phyloP scores from a whole-genome alignment of 306 rosid species.

The Trifolium dubium region DNA sequence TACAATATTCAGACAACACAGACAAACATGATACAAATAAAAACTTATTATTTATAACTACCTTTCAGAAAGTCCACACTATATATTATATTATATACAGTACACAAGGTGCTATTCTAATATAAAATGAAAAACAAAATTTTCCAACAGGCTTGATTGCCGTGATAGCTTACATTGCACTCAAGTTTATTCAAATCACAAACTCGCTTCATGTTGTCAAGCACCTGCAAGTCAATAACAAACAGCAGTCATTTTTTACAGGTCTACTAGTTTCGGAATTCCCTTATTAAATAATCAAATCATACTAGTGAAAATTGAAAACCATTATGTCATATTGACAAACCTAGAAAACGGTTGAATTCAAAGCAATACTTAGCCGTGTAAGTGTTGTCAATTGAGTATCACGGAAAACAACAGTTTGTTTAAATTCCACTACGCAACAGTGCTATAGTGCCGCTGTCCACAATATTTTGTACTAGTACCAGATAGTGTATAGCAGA shows the following conservation, averaged over 20 bases:
- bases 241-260: constrained; percentile 22
- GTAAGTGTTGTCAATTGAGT: too few species aligned
- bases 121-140: constrained; percentile 17
- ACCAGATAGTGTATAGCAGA: too few species aligned
- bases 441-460: too few species aligned
- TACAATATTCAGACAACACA: constrained; percentile 14
- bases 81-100: not conserved
- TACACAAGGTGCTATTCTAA: not conserved
- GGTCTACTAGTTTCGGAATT: not conserved
- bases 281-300: not conserved
- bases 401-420: too few species aligned
- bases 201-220: constrained; percentile 77
- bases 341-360: constrained; percentile 8
- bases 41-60: constrained; percentile 5
- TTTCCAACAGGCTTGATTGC: not conserved
- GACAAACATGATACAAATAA: constrained; percentile 2
- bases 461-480: too few species aligned
- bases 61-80: constrained; percentile 21
- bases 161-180: constrained; percentile 63
- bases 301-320: not conserved
- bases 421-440: too few species aligned
- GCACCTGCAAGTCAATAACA: constrained; percentile 66
- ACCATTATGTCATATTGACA: not conserved
- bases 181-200: constrained; percentile 73
- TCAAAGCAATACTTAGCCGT: not conserved